Conservation (phyloP, 306 rosid species). For the Luffa acutangula region DNA sequence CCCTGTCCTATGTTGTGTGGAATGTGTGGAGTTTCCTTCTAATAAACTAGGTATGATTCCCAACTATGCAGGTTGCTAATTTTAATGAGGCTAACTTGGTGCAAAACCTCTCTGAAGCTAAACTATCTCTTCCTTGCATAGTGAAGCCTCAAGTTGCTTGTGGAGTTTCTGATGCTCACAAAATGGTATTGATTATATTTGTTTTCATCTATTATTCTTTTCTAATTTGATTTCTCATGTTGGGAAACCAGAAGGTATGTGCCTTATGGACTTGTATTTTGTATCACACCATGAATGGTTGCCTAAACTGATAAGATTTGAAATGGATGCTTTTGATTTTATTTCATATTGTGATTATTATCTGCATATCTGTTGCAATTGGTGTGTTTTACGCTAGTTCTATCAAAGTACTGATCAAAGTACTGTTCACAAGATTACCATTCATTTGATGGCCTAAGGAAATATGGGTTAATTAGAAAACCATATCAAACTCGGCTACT, state of each 20-base stretch:
- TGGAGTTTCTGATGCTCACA: constrained; percentile 76
- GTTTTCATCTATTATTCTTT: not conserved
- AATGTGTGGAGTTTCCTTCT: not conserved
- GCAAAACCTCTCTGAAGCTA: constrained; percentile 41
- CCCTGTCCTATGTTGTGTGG: not conserved
- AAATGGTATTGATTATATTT: constrained; percentile 36
- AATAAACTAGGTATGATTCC: not conserved
- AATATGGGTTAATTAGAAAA: not conserved
- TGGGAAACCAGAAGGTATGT: not conserved
- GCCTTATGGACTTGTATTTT: not conserved
- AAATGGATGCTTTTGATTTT: not conserved
- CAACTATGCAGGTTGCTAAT: constrained; percentile 39
- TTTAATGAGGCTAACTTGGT: constrained; percentile 36
- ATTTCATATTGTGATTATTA: not conserved
- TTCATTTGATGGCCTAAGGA: not conserved
- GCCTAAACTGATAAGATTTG: not conserved
- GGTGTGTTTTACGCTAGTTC: not conserved
- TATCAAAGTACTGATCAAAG: too few relatives aligned
- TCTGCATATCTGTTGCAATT: not conserved
- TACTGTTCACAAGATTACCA: not conserved
- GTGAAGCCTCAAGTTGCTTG: constrained; percentile 97
- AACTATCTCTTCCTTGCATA: constrained; percentile 62
- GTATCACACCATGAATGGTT: not conserved
- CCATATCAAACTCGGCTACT: not conserved
- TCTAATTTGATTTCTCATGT: not conserved